Base-by-base conservation (phyloP, 2,329 filamentous ascomycete genomes). In the Phialophora chinensis region DNA sequence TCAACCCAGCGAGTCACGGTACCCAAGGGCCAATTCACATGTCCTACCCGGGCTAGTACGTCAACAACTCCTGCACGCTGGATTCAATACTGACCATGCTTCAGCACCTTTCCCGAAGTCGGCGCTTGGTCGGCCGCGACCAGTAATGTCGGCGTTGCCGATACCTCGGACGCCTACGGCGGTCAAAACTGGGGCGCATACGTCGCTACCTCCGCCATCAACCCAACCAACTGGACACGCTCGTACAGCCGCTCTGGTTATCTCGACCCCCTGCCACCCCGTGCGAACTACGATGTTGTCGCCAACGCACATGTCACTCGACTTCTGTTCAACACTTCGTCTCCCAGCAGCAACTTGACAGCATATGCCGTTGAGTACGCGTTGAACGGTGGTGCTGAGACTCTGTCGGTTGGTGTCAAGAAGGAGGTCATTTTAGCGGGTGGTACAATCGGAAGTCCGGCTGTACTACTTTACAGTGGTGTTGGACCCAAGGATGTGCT, bases 391-490 rank as follows among this genome's bases (percentile, higher is more conserved):
- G 76, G 75, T 11, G 68, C 65, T 4, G 75, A 72, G 1, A 76
- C 69, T 8, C 56, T 68, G 50, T 76, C 75, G 50, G 81, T 78
- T 47, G 74, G 72, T 12, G 82, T 82, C 2, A 79, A 77, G 14
- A 77, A 77, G 54, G 82, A 84, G 70, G 79, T 84, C 47, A 81
- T 84, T 65, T 67, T 83, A 42, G 75, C 80, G 2, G 82, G 75
- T 11, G 88, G 88, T 17, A 83, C 85, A 1, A 89, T 86, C 75
- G 87, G 90, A 77, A 85, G 84, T 2, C 87, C 87, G 7, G 87
- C 90, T 74, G 77, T 91, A 2, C 84, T 91, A 12, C 86, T 88
- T 76, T 82, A 90, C 4, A 86, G 82, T 62, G 88, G 88, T 27
- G 82, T 90, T 38, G 88, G 88, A 0, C 86, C 87, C 0, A 73